These are phyloP conservation scores for Claviceps monticola DNA, from an alignment of 2,329 filamentous ascomycete species.

Conservation along the genomic window DNA sequence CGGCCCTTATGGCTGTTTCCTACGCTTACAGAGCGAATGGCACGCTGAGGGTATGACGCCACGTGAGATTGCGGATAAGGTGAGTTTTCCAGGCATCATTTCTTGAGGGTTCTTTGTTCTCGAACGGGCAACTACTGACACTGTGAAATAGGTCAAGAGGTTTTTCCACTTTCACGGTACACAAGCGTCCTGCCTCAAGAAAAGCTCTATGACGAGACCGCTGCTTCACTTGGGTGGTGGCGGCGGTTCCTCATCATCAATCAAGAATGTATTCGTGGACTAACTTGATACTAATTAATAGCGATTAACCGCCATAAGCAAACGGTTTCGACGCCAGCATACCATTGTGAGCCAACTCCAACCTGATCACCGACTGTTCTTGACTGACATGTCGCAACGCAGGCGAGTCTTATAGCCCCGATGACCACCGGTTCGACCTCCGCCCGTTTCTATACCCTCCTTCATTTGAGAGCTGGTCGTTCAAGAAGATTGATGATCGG, in stretches of 20 bases:
- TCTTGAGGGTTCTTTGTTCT: background rate
- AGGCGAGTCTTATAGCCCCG: slow-evolving; percentile 1
- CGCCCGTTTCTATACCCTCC: slow-evolving; percentile 17
- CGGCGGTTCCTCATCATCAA: background rate
- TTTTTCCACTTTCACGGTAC: background rate
- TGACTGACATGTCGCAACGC: background rate
- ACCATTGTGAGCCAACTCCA: background rate
- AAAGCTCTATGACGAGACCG: no score
- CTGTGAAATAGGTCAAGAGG: background rate
- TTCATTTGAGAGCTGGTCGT: slow-evolving; percentile 20
- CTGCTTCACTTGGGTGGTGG: background rate
- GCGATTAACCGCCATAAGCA: slow-evolving; percentile 6
- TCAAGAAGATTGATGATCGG: slow-evolving; percentile 26
- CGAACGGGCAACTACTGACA: background rate
- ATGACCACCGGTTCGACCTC: slow-evolving; percentile 8
- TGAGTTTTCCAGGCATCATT: slow-evolving; percentile 4
- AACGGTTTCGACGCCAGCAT: slow-evolving; percentile 1
- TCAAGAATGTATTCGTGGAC: background rate
- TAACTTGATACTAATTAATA: background rate
- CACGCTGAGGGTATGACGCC: slow-evolving; percentile 8
- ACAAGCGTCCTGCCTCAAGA: background rate
- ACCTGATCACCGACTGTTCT: background rate
- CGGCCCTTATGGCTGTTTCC: slow-evolving; percentile 26
- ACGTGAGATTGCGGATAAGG: slow-evolving; percentile 16
- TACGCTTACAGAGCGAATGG: slow-evolving; percentile 26